Evolutionary conservation across 306 rosid genomes (phyloP).

Genomic region (Quercus robur): DNA sequence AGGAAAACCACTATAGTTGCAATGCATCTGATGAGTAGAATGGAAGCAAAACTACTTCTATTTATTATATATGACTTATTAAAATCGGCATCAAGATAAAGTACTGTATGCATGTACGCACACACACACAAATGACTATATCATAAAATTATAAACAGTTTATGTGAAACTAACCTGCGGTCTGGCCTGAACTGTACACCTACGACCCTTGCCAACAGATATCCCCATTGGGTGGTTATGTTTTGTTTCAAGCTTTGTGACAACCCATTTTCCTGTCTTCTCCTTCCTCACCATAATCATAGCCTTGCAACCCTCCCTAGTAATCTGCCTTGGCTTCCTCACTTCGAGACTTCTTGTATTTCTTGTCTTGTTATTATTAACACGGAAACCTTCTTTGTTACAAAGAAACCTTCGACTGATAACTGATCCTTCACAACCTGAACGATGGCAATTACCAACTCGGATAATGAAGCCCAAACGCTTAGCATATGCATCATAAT

Average conservation of each 20-base stretch:
- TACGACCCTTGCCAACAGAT: background rate
- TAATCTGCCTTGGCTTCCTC: conserved; percentile 5
- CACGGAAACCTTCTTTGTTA: conserved; percentile 43
- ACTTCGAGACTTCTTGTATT: background rate
- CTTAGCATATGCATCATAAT: conserved; percentile 26
- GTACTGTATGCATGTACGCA: too few relatives aligned
- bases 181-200: background rate
- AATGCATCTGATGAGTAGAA: too few relatives aligned
- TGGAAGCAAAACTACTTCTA: too few relatives aligned
- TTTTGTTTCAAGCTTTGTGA: conserved; percentile 4
- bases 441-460: conserved; percentile 39
- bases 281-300: conserved; percentile 12
- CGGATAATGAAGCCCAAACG: conserved; percentile 33
- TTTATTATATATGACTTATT: too few relatives aligned
- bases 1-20: too few relatives aligned
- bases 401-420: conserved; percentile 36
- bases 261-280: conserved; percentile 11
- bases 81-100: too few relatives aligned
- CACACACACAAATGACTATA: too few relatives aligned
- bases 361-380: background rate
- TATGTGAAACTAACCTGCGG: conserved; percentile 1
- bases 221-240: conserved; percentile 1
- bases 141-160: too few relatives aligned
- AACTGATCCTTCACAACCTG: conserved; percentile 30
- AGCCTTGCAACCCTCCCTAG: conserved; percentile 17